Evolutionary conservation across 2,329 filamentous ascomycete genomes (phyloP).

Genomic region (Colletotrichum tropicicola): DNA sequence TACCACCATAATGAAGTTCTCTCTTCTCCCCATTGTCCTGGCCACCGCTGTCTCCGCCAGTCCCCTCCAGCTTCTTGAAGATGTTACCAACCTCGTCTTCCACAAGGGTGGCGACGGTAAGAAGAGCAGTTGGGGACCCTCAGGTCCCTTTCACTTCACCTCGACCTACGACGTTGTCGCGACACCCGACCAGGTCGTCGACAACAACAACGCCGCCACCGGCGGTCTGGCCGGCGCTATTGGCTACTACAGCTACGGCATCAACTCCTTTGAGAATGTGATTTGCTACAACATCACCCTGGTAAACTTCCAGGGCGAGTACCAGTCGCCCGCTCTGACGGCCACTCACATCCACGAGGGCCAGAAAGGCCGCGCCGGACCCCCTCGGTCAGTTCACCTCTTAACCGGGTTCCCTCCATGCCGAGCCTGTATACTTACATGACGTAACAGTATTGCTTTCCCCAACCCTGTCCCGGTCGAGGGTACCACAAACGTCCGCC

Average conservation of each 20-base stretch:
- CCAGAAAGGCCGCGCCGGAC: slow-evolving; percentile 52
- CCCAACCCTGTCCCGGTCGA: slow-evolving; percentile 52
- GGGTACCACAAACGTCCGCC: slow-evolving; percentile 40
- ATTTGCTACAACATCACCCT: slow-evolving; percentile 62
- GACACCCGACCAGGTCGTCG: slow-evolving; percentile 58
- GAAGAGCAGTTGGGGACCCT: slow-evolving; percentile 8
- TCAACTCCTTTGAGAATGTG: slow-evolving; percentile 55
- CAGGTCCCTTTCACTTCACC: slow-evolving; percentile 51
- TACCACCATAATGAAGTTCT: slow-evolving; percentile 13
- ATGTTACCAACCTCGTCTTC: slow-evolving; percentile 11
- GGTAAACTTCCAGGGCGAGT: slow-evolving; percentile 56
- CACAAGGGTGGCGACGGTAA: slow-evolving; percentile 31
- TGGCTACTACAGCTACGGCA: slow-evolving; percentile 61
- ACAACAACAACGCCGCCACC: slow-evolving; percentile 45
- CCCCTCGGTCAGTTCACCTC: slow-evolving; percentile 49
- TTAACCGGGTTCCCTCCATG: background rate
- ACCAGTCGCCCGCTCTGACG: slow-evolving; percentile 57
- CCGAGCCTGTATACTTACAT: no score
- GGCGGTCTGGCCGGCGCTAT: slow-evolving; percentile 53
- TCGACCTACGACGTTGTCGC: slow-evolving; percentile 57
- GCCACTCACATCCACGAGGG: slow-evolving; percentile 66
- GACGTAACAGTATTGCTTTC: slow-evolving; percentile 49
- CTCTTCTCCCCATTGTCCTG: slow-evolving; percentile 1
- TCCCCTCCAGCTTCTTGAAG: slow-evolving; percentile 5
- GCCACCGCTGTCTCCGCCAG: slow-evolving; percentile 9